Percentiles rank a stretch among this genome's conserved stretches.
phyloP scores from a whole-genome alignment of 768 basidiomycete species.

The Mycena rebaudengoi region DNA sequence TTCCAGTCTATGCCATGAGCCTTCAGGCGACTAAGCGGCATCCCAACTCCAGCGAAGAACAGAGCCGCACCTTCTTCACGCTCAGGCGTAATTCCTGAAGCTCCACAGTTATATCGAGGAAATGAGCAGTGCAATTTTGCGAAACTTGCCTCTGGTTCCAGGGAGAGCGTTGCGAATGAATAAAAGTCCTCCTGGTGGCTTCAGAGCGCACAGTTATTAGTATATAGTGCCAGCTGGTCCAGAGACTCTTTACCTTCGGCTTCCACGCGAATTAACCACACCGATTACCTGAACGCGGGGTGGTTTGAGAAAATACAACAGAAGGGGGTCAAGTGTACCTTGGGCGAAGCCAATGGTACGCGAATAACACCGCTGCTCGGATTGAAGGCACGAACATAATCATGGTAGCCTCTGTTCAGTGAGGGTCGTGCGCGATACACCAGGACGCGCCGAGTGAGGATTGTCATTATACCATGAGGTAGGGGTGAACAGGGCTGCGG shows the following conservation, averaged over 20 bases:
- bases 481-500: background rate
- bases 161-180: conserved; percentile 75
- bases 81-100: conserved; percentile 76
- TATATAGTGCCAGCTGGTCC: background rate
- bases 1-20: conserved; percentile 77
- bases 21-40: too few species aligned
- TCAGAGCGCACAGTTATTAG: conserved; percentile 19
- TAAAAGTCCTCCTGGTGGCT: conserved; percentile 94
- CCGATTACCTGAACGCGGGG: conserved; percentile 60
- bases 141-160: conserved; percentile 37
- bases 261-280: conserved; percentile 77
- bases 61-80: too few species aligned
- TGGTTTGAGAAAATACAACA: background rate
- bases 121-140: background rate
- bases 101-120: conserved; percentile 35
- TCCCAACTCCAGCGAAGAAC: too few species aligned
- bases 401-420: conserved; percentile 58
- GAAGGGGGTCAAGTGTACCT: conserved; percentile 32
- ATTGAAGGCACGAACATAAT: conserved; percentile 69
- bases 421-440: conserved; percentile 2
- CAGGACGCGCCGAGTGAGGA: conserved; percentile 18
- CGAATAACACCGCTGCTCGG: conserved; percentile 67
- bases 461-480: background rate
- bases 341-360: conserved; percentile 77
- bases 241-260: conserved; percentile 60